Conservation (phyloP, 495 filamentous ascomycete species). For the Penicillium cataractarum region DNA sequence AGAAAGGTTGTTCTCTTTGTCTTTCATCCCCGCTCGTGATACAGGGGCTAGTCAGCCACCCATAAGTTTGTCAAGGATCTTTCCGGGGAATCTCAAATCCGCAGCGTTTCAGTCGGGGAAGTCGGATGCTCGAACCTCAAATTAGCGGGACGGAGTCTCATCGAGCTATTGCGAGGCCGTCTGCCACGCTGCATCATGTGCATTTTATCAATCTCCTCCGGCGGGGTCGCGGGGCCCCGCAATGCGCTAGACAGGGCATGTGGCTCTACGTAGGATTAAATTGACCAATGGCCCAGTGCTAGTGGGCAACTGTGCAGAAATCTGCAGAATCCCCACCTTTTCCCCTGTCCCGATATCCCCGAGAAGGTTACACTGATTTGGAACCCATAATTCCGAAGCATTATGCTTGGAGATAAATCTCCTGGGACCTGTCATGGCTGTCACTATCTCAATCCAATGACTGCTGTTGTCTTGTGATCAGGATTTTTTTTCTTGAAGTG, state of each 20-base stretch:
- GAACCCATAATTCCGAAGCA: background rate
- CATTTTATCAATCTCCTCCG: background rate
- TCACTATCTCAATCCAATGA: background rate
- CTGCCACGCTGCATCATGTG: background rate
- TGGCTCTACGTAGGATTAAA: background rate
- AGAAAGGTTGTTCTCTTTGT: too few species aligned
- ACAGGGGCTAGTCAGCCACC: too few species aligned
- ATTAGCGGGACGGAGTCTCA: background rate
- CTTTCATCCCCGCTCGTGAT: background rate
- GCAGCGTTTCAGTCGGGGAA: background rate
- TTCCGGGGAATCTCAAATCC: background rate
- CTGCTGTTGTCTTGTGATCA: background rate
- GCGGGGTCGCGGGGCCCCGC: conserved; percentile 3
- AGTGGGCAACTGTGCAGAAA: conserved; percentile 1
- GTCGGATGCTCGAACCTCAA: background rate
- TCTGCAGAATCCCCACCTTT: background rate
- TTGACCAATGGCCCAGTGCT: background rate
- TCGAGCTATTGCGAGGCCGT: background rate
- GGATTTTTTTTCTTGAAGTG: background rate
- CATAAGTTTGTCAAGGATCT: background rate
- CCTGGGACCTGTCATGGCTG: background rate
- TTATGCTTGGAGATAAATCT: background rate
- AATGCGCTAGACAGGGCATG: background rate
- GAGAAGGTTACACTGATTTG: background rate
- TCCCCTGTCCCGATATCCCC: background rate